phyloP scores from a whole-genome alignment of 495 filamentous ascomycete species.

The Pyronema omphalodes region DNA sequence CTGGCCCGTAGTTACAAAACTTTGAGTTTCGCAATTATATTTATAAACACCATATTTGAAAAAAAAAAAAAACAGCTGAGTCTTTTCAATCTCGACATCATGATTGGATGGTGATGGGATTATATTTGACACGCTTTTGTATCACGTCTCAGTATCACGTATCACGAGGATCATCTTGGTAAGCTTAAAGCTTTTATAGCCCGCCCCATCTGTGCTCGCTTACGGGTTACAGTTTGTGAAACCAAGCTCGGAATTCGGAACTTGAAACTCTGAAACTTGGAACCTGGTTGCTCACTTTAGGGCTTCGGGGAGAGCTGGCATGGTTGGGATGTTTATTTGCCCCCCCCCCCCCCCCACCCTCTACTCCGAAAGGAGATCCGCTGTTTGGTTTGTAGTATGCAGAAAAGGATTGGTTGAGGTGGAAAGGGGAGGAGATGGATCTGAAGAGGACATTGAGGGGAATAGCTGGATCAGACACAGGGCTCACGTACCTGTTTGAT shows the following conservation, averaged over 20 bases:
- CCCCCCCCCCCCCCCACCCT: no score
- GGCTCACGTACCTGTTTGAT: neutral
- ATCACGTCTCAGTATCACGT: no score
- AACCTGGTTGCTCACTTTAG: neutral
- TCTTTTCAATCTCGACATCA: neutral
- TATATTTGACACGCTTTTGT: neutral
- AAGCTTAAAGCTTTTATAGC: no score
- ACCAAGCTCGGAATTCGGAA: neutral
- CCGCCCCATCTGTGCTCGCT: neutral
- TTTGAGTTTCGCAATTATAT: neutral
- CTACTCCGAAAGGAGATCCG: conserved; percentile 38
- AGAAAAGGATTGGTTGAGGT: conserved; percentile 39
- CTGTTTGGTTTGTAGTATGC: conserved; percentile 42
- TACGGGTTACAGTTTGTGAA: neutral
- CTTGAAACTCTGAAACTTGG: neutral
- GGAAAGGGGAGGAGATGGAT: conserved; percentile 24
- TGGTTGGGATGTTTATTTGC: conserved; percentile 28
- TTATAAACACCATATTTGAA: neutral
- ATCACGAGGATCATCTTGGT: neutral
- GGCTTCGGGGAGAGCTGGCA: neutral
- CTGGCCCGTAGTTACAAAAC: neutral
- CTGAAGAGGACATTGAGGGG: neutral
- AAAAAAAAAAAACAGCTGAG: no score
- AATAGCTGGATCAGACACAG: neutral
- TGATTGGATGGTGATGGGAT: neutral